A percentile compares a stretch with the other conserved stretches of the same genome.
phyloP scores from a whole-genome alignment of 2,329 filamentous ascomycete species.

The Thielaviopsis musarum region DNA sequence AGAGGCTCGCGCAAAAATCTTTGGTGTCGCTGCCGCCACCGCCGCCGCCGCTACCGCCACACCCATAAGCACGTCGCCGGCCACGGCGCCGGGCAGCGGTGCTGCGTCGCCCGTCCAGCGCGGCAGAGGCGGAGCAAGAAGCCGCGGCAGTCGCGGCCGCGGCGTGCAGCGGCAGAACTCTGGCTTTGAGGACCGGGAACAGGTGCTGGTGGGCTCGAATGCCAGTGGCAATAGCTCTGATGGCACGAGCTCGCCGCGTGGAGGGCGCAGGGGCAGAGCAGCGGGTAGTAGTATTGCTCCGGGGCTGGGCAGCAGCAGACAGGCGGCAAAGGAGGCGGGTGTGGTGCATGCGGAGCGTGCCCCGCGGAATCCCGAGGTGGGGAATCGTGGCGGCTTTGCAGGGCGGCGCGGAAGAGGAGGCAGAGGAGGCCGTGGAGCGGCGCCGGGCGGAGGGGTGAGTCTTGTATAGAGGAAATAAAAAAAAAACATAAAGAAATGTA shows the following conservation, averaged over 20 bases:
- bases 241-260: background rate
- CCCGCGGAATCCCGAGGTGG: conserved; percentile 64
- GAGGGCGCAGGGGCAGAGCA: background rate
- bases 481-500: background rate
- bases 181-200: no score
- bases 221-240: no score
- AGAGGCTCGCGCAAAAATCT: conserved; percentile 73
- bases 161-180: conserved; percentile 14
- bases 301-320: conserved; percentile 18
- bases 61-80: background rate
- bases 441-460: conserved; percentile 3
- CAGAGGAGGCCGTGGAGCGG: background rate
- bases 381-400: conserved; percentile 60
- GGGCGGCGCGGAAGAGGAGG: background rate
- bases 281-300: background rate
- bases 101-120: no score
- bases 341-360: conserved; percentile 54
- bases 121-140: conserved; percentile 16
- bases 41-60: conserved; percentile 13
- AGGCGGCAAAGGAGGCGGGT: conserved; percentile 38
- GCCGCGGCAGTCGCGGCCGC: conserved; percentile 25
- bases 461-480: background rate
- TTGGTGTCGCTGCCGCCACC: conserved; percentile 38
- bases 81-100: no score
- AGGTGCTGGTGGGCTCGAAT: no score